Conservation (phyloP, 1,284 basidiomycete genomes). For the Meira miltonrushii region DNA sequence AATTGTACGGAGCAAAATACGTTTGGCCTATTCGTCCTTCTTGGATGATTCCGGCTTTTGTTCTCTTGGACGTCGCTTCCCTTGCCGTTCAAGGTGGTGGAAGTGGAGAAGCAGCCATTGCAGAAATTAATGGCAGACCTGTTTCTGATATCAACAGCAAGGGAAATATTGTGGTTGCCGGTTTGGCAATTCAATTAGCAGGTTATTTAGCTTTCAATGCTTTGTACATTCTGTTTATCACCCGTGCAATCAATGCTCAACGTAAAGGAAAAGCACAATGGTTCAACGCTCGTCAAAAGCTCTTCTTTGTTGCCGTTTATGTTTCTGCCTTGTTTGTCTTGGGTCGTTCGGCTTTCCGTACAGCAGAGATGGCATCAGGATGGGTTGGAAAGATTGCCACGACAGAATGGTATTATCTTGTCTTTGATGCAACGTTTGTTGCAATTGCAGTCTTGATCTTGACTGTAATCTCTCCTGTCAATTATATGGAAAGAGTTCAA, state of each 20-base stretch:
- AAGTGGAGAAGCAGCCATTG: slow-evolving; percentile 19
- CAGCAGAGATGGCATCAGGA: slow-evolving; percentile 30
- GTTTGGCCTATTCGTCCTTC: slow-evolving; percentile 16
- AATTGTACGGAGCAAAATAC: slow-evolving; percentile 20
- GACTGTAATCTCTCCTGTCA: slow-evolving; percentile 7
- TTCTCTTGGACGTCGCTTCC: slow-evolving; percentile 25
- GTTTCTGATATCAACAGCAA: slow-evolving; percentile 8
- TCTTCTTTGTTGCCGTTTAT: slow-evolving; percentile 18
- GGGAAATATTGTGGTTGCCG: slow-evolving; percentile 23
- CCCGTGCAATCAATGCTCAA: not conserved
- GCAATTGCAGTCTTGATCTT: slow-evolving; percentile 8
- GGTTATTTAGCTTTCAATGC: slow-evolving; percentile 23
- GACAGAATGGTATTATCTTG: slow-evolving; percentile 18
- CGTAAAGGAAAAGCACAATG: not conserved
- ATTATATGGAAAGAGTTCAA: slow-evolving; percentile 1
- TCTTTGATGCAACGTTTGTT: slow-evolving; percentile 14
- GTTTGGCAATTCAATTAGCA: slow-evolving; percentile 27
- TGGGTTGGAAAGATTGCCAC: slow-evolving; percentile 27
- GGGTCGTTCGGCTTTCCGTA: slow-evolving; percentile 24
- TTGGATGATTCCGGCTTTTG: slow-evolving; percentile 31
- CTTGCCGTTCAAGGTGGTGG: slow-evolving; percentile 28
- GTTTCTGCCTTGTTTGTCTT: slow-evolving; percentile 26
- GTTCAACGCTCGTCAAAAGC: slow-evolving; percentile 16
- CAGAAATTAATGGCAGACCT: slow-evolving; percentile 15
- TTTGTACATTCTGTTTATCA: slow-evolving; percentile 13